phyloP scores from a whole-genome alignment of 768 basidiomycete species.

The Neoboletus subvelutipes region DNA sequence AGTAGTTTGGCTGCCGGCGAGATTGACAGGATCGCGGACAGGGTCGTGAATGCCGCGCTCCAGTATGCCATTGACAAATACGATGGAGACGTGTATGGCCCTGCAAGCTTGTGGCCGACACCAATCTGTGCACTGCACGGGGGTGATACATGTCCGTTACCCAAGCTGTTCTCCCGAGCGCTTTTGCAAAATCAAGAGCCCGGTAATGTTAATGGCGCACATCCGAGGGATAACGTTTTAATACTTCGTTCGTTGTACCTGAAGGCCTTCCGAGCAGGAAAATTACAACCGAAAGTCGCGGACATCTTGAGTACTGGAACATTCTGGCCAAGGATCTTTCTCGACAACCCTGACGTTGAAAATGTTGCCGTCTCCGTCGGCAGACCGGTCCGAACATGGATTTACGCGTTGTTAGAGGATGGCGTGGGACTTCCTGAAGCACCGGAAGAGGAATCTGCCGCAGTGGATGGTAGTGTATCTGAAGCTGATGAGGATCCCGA shows the following conservation, averaged over 20 bases:
- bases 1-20: too few species aligned
- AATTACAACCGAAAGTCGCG: constrained; percentile 54
- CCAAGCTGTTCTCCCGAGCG: too few species aligned
- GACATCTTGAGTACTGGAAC: constrained; percentile 63
- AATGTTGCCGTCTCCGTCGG: constrained; percentile 63
- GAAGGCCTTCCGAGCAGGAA: constrained; percentile 60
- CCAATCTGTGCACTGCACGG: too few species aligned
- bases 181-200: too few species aligned
- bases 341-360: constrained; percentile 77
- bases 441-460: constrained; percentile 13
- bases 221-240: constrained; percentile 15
- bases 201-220: constrained; percentile 12
- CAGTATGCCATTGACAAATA: too few species aligned
- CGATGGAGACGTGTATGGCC: too few species aligned
- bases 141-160: too few species aligned
- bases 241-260: constrained; percentile 54
- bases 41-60: too few species aligned
- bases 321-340: constrained; percentile 70
- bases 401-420: constrained; percentile 67
- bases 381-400: constrained; percentile 60
- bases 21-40: too few species aligned
- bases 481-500: constrained; percentile 42
- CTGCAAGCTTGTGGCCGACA: too few species aligned
- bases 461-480: constrained; percentile 22
- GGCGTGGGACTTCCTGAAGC: constrained; percentile 57